Evolutionary conservation across 108 stramenopile genomes (phyloP), one percentile per base, ranked within the genome.

Genomic region (Skeletonema marinoi): DNA sequence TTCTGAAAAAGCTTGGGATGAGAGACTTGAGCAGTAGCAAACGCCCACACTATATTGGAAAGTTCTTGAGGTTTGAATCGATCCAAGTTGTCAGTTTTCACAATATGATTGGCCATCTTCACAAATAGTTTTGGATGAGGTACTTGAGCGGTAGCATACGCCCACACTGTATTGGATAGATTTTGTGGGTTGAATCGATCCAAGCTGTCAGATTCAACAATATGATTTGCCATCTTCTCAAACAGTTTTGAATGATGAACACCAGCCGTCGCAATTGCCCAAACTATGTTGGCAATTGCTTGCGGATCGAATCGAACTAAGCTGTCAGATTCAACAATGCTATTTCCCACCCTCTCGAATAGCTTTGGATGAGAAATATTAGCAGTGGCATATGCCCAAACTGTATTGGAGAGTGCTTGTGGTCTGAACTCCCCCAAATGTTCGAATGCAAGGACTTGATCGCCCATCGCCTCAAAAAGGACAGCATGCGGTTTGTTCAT

Each of bases 241-340:
- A 71, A 71, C 13, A 71, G 59, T 41, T 6, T 31, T 11, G 60
- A 17, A 32, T 71, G 48, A 32, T 8, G 7, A 9, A 12, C 14
- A 4, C 33, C 54, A 17, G 33, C 59, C 2, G 31, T 56, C 3
- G 70, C 70, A n/a, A 60, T 77, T 6, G 75, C 82, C 82, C 82
- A 82, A 2, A 73, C 82, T 25, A 0, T 25, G 25, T 25, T 25
- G 25, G 25, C 0, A 25, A 32, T 14, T n/a, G 2, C 19, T 13
- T 62, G 60, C 9, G 32, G 31, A 4, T 21, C 30, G 25, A 25
- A 25, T 25, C 25, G 25, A 25, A 0, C 25, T 0, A 25, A 25
- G 25, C 25, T 25, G 25, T 25, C 25, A 25, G 25, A 25, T 25
- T 25, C 25, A 25, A 25, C 25, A 25, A 25, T 25, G 25, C 0